Evolutionary conservation across 2,329 filamentous ascomycete species (phyloP).

Genomic region (Claviceps sp.): DNA sequence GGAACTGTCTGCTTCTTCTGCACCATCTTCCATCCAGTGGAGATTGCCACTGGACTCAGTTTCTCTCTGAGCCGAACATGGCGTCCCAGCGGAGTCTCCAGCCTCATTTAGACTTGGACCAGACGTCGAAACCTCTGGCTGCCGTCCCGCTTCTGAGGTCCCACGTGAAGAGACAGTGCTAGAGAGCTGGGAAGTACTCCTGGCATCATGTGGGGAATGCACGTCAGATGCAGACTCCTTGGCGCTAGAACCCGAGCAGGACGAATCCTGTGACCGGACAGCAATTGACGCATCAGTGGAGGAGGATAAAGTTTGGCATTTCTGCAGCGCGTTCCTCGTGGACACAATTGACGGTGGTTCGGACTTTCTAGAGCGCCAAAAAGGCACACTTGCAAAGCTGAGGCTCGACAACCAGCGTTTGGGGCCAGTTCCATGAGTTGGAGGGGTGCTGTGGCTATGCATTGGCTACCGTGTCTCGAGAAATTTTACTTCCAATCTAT

Average conservation of each 20-base stretch:
- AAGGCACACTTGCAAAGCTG: neutral
- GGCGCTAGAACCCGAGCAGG: neutral
- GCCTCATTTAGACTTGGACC: neutral
- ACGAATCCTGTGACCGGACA: neutral
- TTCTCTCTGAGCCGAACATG: neutral
- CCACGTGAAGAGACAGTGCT: neutral
- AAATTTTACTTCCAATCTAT: neutral
- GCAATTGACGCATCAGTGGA: neutral
- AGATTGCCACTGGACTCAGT: neutral
- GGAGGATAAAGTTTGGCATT: neutral
- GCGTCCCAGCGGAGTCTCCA: neutral
- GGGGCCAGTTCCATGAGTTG: neutral
- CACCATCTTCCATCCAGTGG: neutral
- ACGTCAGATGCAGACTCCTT: neutral
- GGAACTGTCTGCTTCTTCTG: neutral
- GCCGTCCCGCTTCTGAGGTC: neutral
- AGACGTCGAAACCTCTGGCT: neutral
- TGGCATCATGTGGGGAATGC: neutral
- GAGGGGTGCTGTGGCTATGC: neutral
- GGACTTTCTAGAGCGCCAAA: neutral
- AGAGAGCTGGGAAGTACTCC: neutral
- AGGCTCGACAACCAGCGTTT: neutral
- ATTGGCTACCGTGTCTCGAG: neutral
- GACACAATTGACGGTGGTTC: conserved; percentile 1
- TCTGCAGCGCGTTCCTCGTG: neutral